These are phyloP conservation scores for Platanus orientalis DNA, from an alignment of 164 flowering plant genomes.

Conservation along the genomic window DNA sequence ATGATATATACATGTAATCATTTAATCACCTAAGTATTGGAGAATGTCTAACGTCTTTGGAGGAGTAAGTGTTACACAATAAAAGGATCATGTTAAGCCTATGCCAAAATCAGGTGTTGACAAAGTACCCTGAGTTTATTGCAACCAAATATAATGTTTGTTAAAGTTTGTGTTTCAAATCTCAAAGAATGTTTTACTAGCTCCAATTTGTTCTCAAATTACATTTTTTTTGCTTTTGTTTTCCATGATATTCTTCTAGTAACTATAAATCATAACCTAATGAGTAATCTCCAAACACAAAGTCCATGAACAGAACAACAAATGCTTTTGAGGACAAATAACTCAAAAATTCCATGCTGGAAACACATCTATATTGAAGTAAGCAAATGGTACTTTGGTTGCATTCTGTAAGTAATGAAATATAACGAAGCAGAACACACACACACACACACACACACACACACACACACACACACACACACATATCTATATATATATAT, in stretches of 20 bases:
- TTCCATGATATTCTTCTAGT: constrained; percentile 57
- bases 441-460: too few relatives aligned
- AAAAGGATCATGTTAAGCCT: too few relatives aligned
- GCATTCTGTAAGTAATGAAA: too few relatives aligned
- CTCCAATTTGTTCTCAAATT: constrained; percentile 64
- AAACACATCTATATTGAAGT: neutral
- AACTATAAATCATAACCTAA: constrained; percentile 40
- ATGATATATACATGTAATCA: too few relatives aligned
- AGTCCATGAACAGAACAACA: neutral
- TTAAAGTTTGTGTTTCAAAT: constrained; percentile 51
- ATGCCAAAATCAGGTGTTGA: too few relatives aligned
- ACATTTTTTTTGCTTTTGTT: constrained; percentile 50
- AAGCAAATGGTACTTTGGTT: too few relatives aligned
- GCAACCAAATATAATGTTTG: constrained; percentile 41
- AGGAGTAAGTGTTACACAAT: too few relatives aligned
- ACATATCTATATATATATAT: too few relatives aligned
- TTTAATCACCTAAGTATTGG: too few relatives aligned
- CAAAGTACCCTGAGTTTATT: constrained; percentile 51
- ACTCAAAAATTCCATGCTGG: neutral
- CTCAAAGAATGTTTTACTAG: constrained; percentile 48
- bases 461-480: too few relatives aligned
- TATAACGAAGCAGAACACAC: too few relatives aligned
- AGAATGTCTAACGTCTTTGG: too few relatives aligned
- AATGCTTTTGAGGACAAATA: neutral
- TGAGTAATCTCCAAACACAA: neutral